Evolutionary conservation across 805 yeast species (phyloP).

Genomic region (Vanderwaltozyma polyspora): DNA sequence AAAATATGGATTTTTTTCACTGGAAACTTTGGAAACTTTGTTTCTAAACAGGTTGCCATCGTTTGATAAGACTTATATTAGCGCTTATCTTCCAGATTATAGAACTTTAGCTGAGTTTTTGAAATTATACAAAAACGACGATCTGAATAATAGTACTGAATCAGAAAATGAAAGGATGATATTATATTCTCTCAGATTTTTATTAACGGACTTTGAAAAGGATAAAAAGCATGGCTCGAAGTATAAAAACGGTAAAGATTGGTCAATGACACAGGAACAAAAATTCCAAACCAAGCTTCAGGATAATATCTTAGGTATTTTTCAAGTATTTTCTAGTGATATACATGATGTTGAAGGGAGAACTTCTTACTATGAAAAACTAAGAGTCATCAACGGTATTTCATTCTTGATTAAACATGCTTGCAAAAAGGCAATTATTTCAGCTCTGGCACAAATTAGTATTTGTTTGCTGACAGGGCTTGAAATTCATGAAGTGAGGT

Average conservation of each 20-base stretch:
- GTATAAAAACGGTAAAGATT: conserved; percentile 17
- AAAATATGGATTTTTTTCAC: conserved; percentile 22
- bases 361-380: conserved; percentile 60
- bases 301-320: conserved; percentile 58
- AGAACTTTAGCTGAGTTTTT: conserved; percentile 25
- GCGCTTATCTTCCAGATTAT: conserved; percentile 23
- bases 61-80: conserved; percentile 19
- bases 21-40: conserved; percentile 22
- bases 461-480: conserved; percentile 76
- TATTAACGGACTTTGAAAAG: conserved; percentile 20
- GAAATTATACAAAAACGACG: conserved; percentile 19
- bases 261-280: conserved; percentile 21
- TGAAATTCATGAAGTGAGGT: conserved; percentile 49
- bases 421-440: conserved; percentile 42
- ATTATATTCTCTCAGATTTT: conserved; percentile 17
- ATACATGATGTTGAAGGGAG: conserved; percentile 64
- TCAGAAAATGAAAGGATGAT: conserved; percentile 18
- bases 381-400: conserved; percentile 62
- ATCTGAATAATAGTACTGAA: conserved; percentile 4
- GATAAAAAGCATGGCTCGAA: conserved; percentile 20
- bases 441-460: conserved; percentile 74
- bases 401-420: conserved; percentile 46
- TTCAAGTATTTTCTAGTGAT: conserved; percentile 68
- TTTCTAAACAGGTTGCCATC: conserved; percentile 22
- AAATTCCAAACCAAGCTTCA: conserved; percentile 35